phyloP scores from a whole-genome alignment of 2,329 filamentous ascomycete species.

The Alternaria longipes region DNA sequence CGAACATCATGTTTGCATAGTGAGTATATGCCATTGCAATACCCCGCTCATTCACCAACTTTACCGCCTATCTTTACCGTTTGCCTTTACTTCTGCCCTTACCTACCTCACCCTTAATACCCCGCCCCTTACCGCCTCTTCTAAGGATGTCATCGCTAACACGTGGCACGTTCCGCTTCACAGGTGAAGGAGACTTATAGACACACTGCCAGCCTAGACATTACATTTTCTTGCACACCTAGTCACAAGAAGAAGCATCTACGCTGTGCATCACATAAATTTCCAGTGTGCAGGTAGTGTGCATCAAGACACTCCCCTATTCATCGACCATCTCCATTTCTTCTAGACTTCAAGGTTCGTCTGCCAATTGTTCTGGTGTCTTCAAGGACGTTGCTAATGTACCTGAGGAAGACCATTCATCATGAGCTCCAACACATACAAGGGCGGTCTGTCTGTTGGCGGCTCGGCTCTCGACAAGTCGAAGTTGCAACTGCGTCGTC shows the following conservation, averaged over 20 bases:
- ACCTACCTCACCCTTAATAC: conserved; percentile 15
- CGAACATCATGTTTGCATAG: conserved; percentile 4
- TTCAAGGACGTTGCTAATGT: conserved; percentile 15
- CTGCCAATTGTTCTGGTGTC: not conserved
- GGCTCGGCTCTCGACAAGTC: conserved; percentile 68
- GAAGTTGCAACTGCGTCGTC: conserved; percentile 73
- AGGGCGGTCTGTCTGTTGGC: conserved; percentile 41
- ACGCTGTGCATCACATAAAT: conserved; percentile 18
- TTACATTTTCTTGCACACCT: conserved; percentile 16
- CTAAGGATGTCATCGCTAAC: conserved; percentile 16
- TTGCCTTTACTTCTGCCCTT: conserved; percentile 11
- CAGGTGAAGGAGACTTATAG: conserved; percentile 19
- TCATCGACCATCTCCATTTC: not conserved
- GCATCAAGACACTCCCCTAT: conserved; percentile 8
- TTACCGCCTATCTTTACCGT: not conserved
- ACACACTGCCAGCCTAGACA: conserved; percentile 20
- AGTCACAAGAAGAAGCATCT: conserved; percentile 17
- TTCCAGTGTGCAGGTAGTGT: conserved; percentile 21
- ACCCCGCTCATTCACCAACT: not conserved
- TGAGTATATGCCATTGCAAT: not conserved
- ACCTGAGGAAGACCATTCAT: conserved; percentile 15
- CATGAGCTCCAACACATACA: conserved; percentile 42
- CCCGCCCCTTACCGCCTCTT: conserved; percentile 4
- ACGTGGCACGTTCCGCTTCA: conserved; percentile 20
- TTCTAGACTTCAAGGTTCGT: conserved; percentile 27